These are phyloP conservation scores for Podaxis sp. DNA, from an alignment of 768 basidiomycete genomes.

Conservation along the genomic window DNA sequence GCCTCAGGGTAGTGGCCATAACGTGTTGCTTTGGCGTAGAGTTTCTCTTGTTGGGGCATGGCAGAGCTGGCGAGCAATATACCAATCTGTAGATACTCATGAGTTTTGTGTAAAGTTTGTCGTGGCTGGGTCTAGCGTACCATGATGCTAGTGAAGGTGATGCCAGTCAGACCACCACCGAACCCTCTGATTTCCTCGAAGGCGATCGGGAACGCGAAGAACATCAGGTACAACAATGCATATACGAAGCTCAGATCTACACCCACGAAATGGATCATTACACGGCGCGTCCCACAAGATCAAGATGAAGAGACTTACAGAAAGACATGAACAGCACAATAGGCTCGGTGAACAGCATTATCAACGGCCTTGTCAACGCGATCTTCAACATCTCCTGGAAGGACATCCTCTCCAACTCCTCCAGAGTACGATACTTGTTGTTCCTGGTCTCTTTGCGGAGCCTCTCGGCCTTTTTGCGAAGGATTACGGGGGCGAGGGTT, in stretches of 20 bases:
- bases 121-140: slow-evolving; percentile 19
- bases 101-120: too few relatives aligned
- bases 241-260: slow-evolving; percentile 43
- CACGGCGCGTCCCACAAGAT: neutral
- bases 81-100: slow-evolving; percentile 27
- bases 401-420: slow-evolving; percentile 37
- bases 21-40: slow-evolving; percentile 31
- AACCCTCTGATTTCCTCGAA: slow-evolving; percentile 40
- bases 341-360: slow-evolving; percentile 44
- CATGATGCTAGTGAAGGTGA: slow-evolving; percentile 45
- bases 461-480: slow-evolving; percentile 39
- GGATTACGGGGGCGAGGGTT: slow-evolving; percentile 47
- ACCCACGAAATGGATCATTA: neutral
- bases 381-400: slow-evolving; percentile 33
- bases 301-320: slow-evolving; percentile 26
- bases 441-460: slow-evolving; percentile 42
- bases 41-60: slow-evolving; percentile 34
- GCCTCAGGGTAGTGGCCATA: slow-evolving; percentile 43
- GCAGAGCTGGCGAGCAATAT: slow-evolving; percentile 30
- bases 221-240: slow-evolving; percentile 33
- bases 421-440: slow-evolving; percentile 32
- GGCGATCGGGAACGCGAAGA: slow-evolving; percentile 46
- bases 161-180: slow-evolving; percentile 38
- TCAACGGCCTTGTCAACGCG: slow-evolving; percentile 38
- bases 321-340: slow-evolving; percentile 44